Evolutionary conservation across 495 filamentous ascomycete genomes (phyloP).

Genomic region (Talaromyces nanjingensis): DNA sequence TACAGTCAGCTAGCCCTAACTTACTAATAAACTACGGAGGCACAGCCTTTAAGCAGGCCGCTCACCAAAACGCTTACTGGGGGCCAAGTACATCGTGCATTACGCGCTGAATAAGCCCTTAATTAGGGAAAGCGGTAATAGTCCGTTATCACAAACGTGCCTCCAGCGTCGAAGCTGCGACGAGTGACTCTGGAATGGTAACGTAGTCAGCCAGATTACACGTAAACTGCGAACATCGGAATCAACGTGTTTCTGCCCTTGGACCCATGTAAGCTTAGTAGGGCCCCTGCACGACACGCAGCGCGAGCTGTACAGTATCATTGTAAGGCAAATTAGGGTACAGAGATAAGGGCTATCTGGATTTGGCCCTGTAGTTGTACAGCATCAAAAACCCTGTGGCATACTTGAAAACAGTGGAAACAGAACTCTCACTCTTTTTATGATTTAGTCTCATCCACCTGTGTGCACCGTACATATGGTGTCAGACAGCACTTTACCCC

Average conservation of each 20-base stretch:
- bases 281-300: background rate
- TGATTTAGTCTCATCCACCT: background rate
- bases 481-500: background rate
- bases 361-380: background rate
- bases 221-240: background rate
- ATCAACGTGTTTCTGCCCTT: background rate
- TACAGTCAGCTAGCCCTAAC: background rate
- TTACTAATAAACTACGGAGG: background rate
- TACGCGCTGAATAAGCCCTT: background rate
- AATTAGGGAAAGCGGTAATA: background rate
- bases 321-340: background rate
- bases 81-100: background rate
- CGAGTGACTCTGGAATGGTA: background rate
- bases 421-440: background rate
- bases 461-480: background rate
- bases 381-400: background rate
- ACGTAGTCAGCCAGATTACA: conserved; percentile 2
- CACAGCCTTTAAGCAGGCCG: background rate
- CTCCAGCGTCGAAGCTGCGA: background rate
- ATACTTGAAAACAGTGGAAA: background rate
- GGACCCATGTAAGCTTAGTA: conserved; percentile 3
- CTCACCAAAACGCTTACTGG: background rate
- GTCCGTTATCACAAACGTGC: background rate
- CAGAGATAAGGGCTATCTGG: background rate
- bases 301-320: background rate